Percentiles rank a stretch among this genome's conserved stretches.
Evolutionary conservation across 2,329 filamentous ascomycete genomes (phyloP).

Genomic region (Aureobasidium sp.): DNA sequence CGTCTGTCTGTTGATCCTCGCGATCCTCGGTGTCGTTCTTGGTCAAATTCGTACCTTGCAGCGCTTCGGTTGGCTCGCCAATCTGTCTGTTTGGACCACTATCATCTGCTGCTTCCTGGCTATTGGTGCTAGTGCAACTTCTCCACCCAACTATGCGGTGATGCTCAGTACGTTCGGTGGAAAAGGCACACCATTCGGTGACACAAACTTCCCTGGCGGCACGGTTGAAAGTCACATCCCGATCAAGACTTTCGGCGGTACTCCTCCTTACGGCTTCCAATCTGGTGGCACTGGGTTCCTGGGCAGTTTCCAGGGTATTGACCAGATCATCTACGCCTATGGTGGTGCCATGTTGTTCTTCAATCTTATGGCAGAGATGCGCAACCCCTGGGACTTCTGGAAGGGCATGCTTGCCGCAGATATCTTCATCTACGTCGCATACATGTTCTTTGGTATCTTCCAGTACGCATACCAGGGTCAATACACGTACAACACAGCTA

Average conservation of each 20-base stretch:
- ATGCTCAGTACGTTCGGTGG: slow-evolving; percentile 11
- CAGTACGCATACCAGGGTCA: slow-evolving; percentile 42
- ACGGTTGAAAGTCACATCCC: slow-evolving; percentile 7
- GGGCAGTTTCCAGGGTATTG: slow-evolving; percentile 39
- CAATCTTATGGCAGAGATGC: slow-evolving; percentile 50
- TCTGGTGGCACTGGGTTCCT: slow-evolving; percentile 32
- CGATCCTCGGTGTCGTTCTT: slow-evolving; percentile 42
- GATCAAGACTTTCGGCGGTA: slow-evolving; percentile 32
- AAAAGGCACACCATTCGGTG: background rate
- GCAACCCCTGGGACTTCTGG: slow-evolving; percentile 40
- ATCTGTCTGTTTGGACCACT: slow-evolving; percentile 48
- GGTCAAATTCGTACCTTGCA: slow-evolving; percentile 50
- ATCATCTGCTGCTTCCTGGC: slow-evolving; percentile 41
- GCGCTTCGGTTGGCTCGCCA: slow-evolving; percentile 48
- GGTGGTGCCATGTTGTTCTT: slow-evolving; percentile 50
- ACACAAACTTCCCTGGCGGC: slow-evolving; percentile 13
- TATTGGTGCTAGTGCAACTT: slow-evolving; percentile 45
- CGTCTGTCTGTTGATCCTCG: slow-evolving; percentile 33
- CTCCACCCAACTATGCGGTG: slow-evolving; percentile 39
- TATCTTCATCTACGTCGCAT: slow-evolving; percentile 40
- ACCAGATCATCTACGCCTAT: slow-evolving; percentile 48
- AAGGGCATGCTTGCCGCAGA: slow-evolving; percentile 40
- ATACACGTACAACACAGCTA: slow-evolving; percentile 34
- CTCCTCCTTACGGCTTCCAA: slow-evolving; percentile 24
- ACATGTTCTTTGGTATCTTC: slow-evolving; percentile 41